A percentile compares a stretch with the other conserved stretches of the same genome.
These are phyloP conservation scores for Suhomyces sp. DNA, from an alignment of 805 yeast species.

Conservation along the genomic window DNA sequence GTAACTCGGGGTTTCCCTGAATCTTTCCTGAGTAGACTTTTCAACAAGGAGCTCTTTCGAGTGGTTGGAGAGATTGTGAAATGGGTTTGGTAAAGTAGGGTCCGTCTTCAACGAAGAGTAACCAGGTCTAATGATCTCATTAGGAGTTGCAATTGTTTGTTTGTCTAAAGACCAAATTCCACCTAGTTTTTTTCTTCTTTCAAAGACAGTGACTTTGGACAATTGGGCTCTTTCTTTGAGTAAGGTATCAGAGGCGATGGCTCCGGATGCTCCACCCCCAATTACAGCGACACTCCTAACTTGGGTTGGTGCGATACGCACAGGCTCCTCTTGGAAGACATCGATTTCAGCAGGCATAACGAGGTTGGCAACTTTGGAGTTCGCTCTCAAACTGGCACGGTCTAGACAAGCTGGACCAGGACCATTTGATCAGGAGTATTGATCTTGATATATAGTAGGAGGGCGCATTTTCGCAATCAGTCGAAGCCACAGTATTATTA, in stretches of 20 bases:
- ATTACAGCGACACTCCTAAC: conserved; percentile 40
- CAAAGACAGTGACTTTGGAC: conserved; percentile 37
- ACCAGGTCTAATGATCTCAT: conserved; percentile 22
- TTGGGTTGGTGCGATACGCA: conserved; percentile 4
- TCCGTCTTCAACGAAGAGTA: conserved; percentile 19
- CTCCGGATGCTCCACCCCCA: conserved; percentile 55
- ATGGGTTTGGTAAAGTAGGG: conserved; percentile 30
- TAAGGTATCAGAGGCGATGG: conserved; percentile 40
- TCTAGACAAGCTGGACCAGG: too few relatives aligned
- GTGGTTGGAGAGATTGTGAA: conserved; percentile 10
- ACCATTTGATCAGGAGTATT: too few relatives aligned
- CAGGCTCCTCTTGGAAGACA: not conserved
- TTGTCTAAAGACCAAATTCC: conserved; percentile 45
- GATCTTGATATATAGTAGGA: too few relatives aligned
- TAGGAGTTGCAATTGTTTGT: conserved; percentile 17
- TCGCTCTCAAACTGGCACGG: too few relatives aligned
- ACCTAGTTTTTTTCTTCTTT: conserved; percentile 39
- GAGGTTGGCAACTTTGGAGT: too few relatives aligned
- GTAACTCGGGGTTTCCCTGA: conserved; percentile 31
- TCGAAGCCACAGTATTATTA: conserved; percentile 4
- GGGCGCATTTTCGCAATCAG: conserved; percentile 7
- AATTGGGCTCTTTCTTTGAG: conserved; percentile 31
- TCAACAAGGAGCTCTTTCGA: conserved; percentile 10
- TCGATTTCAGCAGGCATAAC: not conserved
- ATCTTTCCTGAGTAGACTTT: conserved; percentile 24